Evolutionary conservation across 2,329 filamentous ascomycete species (phyloP).

Genomic region (Phialophora macrospora): DNA sequence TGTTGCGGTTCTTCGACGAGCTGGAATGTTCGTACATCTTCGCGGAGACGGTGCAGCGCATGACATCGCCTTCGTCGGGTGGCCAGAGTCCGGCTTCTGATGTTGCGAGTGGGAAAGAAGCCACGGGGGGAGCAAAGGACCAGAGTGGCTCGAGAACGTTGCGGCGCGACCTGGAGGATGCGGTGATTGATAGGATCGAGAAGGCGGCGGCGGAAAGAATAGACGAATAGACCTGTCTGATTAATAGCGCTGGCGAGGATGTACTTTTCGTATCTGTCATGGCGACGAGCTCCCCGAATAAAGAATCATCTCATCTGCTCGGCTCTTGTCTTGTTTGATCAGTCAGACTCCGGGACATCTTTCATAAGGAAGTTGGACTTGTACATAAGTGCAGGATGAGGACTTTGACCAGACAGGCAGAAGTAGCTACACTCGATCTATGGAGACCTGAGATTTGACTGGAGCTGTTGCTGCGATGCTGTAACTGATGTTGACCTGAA

Average conservation of each 20-base stretch:
- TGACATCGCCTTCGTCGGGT: not conserved
- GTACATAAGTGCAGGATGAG: too few species aligned
- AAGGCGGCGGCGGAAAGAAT: conserved; percentile 65
- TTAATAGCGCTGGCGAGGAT: not conserved
- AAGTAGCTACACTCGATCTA: too few species aligned
- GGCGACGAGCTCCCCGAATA: too few species aligned
- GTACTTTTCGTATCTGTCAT: not conserved
- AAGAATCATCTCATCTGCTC: too few species aligned
- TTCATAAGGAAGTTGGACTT: too few species aligned
- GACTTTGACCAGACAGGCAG: too few species aligned
- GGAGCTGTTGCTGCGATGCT: too few species aligned
- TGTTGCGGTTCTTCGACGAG: conserved; percentile 81
- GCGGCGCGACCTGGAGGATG: conserved; percentile 66
- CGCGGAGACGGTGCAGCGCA: conserved; percentile 74
- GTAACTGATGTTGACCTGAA: too few species aligned
- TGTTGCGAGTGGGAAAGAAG: conserved; percentile 48
- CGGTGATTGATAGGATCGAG: conserved; percentile 80
- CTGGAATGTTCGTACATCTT: conserved; percentile 80
- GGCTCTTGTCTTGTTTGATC: not conserved
- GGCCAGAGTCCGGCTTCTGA: conserved; percentile 35
- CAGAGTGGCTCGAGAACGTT: not conserved
- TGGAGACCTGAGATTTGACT: too few species aligned
- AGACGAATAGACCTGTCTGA: conserved; percentile 11
- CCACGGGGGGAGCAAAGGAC: not conserved
- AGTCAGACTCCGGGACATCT: too few species aligned